phyloP scores from a whole-genome alignment of 495 filamentous ascomycete species.

The Penicillium turbatum region DNA sequence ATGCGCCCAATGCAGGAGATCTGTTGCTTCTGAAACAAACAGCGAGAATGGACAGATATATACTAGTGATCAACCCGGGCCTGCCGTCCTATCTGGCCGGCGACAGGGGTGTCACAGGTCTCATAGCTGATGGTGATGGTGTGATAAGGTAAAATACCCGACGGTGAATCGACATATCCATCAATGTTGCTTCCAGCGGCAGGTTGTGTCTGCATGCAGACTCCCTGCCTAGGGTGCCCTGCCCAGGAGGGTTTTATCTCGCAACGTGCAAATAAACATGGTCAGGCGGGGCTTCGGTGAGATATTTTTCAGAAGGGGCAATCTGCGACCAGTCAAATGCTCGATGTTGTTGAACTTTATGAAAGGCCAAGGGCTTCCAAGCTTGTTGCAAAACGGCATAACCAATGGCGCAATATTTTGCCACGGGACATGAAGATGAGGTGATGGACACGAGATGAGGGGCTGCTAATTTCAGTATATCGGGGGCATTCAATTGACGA shows the following conservation, averaged over 20 bases:
- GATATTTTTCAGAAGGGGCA: neutral
- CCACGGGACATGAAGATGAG: neutral
- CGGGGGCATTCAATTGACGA: no score
- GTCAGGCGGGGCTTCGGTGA: no score
- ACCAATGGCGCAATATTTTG: constrained; percentile 8
- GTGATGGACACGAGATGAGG: neutral
- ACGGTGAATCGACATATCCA: neutral
- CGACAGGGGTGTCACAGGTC: neutral
- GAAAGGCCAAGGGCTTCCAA: neutral
- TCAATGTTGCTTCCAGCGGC: neutral
- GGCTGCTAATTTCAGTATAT: neutral
- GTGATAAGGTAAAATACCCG: neutral
- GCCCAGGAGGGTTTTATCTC: neutral
- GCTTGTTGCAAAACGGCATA: neutral
- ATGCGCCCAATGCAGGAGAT: neutral
- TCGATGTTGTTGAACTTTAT: neutral
- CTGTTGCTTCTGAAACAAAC: neutral
- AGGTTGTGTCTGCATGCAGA: neutral
- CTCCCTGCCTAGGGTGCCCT: neutral
- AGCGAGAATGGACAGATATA: neutral
- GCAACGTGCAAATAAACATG: neutral
- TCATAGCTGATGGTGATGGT: neutral
- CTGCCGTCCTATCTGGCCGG: neutral
- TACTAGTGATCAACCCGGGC: neutral
- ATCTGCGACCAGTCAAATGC: neutral